phyloP scores from a whole-genome alignment of 2,329 filamentous ascomycete species.

The Aspergillus transmontanensis region DNA sequence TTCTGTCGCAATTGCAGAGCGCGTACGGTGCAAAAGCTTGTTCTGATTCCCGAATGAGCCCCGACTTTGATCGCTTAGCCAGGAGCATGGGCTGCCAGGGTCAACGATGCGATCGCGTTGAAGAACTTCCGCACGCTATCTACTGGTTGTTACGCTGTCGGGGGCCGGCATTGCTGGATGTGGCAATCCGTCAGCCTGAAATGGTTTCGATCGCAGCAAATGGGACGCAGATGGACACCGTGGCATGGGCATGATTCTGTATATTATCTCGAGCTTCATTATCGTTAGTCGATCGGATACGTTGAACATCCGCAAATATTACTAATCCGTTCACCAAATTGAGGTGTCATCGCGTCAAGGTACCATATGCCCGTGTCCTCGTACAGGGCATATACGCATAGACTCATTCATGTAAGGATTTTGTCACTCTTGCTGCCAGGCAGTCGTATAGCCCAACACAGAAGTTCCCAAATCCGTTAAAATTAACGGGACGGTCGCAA shows the following conservation, averaged over 20 bases:
- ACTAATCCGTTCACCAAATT: background rate
- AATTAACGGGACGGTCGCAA: background rate
- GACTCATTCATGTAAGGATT: background rate
- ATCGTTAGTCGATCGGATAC: background rate
- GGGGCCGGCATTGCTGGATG: background rate
- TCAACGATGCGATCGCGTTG: background rate
- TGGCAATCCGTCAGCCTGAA: background rate
- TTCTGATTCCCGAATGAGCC: background rate
- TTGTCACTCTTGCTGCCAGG: background rate
- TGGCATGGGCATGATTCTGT: background rate
- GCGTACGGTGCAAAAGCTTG: background rate
- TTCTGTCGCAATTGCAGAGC: background rate
- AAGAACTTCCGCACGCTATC: background rate
- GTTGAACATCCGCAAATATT: background rate
- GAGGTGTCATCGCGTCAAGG: background rate
- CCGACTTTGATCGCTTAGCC: background rate
- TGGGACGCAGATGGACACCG: background rate
- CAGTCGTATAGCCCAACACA: background rate
- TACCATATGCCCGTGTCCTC: background rate
- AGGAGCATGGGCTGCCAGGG: background rate
- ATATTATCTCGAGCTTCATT: background rate
- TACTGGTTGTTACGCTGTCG: slow-evolving; percentile 1
- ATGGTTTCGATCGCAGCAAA: background rate
- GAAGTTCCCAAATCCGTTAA: background rate
- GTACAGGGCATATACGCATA: background rate